Evolutionary conservation across 768 basidiomycete species (phyloP).

Genomic region (Pleurotus eryngii): DNA sequence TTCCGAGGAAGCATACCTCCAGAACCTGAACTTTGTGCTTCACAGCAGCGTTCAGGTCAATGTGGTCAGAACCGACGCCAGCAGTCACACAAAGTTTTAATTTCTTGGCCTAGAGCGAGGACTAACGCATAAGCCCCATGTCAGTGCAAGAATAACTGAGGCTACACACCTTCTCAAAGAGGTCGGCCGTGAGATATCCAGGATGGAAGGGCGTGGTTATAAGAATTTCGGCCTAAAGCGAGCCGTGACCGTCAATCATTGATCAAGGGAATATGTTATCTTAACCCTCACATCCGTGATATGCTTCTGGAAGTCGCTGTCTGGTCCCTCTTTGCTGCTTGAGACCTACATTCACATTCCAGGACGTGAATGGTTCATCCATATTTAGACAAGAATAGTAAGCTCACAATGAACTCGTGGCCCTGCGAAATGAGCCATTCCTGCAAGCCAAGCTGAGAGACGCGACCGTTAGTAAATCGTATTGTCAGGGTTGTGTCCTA

Average conservation of each 20-base stretch:
- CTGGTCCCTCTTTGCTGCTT: slow-evolving; percentile 78
- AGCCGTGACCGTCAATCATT: slow-evolving; percentile 11
- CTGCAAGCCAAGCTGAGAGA: slow-evolving; percentile 62
- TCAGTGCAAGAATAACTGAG: not conserved
- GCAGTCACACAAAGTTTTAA: slow-evolving; percentile 89
- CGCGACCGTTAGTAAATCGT: not conserved
- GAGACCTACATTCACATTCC: slow-evolving; percentile 46
- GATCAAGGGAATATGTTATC: not conserved
- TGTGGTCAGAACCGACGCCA: slow-evolving; percentile 87
- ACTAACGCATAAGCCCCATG: slow-evolving; percentile 1
- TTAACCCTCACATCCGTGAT: slow-evolving; percentile 61
- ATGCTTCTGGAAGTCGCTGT: slow-evolving; percentile 81
- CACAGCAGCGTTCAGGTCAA: slow-evolving; percentile 86
- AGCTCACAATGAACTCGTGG: slow-evolving; percentile 70
- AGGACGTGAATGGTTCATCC: not conserved
- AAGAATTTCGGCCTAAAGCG: slow-evolving; percentile 64
- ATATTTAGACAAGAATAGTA: not conserved
- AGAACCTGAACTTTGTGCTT: slow-evolving; percentile 76
- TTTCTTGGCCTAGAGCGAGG: slow-evolving; percentile 64
- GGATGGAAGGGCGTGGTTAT: slow-evolving; percentile 89
- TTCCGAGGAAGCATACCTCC: slow-evolving; percentile 37
- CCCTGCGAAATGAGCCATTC: slow-evolving; percentile 68
- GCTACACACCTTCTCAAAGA: slow-evolving; percentile 57
- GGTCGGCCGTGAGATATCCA: slow-evolving; percentile 73
- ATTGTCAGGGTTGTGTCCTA: too few relatives aligned